A percentile compares a stretch with the other conserved stretches of the same genome.
These are phyloP conservation scores for Arctostaphylos glauca DNA, from an alignment of 148 eudicot genomes.

Conservation along the genomic window DNA sequence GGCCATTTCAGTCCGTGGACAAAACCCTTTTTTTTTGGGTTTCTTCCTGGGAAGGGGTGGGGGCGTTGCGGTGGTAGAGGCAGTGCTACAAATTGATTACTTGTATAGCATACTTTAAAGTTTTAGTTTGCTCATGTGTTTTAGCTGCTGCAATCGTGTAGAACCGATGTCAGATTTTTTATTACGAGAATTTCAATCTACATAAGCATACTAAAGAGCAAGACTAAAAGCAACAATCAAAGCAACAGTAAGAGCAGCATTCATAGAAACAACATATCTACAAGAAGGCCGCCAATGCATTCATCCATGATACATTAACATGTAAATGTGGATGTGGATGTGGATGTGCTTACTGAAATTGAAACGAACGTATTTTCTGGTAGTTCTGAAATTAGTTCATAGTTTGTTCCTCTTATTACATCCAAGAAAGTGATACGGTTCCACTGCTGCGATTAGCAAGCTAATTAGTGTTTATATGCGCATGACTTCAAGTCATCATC, in stretches of 20 bases:
- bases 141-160: neutral
- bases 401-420: neutral
- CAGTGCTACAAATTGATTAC: neutral
- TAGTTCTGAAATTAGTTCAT: neutral
- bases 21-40: neutral
- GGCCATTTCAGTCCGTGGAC: neutral
- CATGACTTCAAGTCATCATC: slow-evolving; percentile 3
- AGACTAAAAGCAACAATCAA: neutral
- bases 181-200: neutral
- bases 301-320: neutral
- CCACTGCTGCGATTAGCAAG: neutral
- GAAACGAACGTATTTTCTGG: neutral
- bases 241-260: neutral
- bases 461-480: neutral
- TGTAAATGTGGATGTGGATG: neutral
- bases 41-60: neutral
- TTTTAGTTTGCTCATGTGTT: neutral
- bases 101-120: neutral
- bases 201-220: neutral
- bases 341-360: neutral
- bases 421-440: neutral
- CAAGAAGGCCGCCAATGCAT: neutral
- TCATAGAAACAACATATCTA: neutral
- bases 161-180: neutral
- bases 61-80: neutral